These are phyloP conservation scores for Tinospora cordifolia DNA, from an alignment of 164 flowering plant species.

Conservation along the genomic window DNA sequence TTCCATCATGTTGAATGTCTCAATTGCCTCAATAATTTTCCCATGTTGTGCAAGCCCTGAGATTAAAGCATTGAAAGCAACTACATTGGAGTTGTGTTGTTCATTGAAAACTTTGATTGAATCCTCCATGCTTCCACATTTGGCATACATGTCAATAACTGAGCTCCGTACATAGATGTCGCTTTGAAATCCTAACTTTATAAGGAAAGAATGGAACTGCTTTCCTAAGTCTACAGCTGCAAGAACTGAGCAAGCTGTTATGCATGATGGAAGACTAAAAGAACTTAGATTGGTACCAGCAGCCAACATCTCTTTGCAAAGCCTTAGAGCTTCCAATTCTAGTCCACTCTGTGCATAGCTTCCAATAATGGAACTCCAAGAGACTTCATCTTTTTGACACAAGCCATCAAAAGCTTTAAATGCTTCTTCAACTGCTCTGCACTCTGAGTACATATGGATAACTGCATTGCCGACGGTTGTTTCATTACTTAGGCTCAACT, in stretches of 20 bases:
- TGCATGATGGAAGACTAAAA: slow-evolving; percentile 20
- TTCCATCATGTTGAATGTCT: slow-evolving; percentile 18
- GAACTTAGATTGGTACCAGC: slow-evolving; percentile 12
- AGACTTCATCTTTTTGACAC: slow-evolving; percentile 17
- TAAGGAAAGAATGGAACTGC: slow-evolving; percentile 22
- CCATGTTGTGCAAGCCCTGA: slow-evolving; percentile 26
- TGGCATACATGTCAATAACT: slow-evolving; percentile 27
- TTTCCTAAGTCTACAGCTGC: slow-evolving; percentile 21
- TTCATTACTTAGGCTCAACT: slow-evolving; percentile 10
- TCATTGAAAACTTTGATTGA: slow-evolving; percentile 20
- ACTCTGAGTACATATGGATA: slow-evolving; percentile 25
- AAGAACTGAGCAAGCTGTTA: slow-evolving; percentile 19
- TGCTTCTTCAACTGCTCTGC: slow-evolving; percentile 19
- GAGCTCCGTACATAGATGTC: slow-evolving; percentile 22
- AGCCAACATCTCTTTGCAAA: slow-evolving; percentile 25
- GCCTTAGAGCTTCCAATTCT: slow-evolving; percentile 22
- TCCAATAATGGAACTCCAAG: slow-evolving; percentile 30
- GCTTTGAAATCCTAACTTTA: slow-evolving; percentile 17
- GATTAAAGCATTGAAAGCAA: slow-evolving; percentile 21
- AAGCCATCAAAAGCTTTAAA: slow-evolving; percentile 15
- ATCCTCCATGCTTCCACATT: slow-evolving; percentile 25
- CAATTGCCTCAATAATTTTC: slow-evolving; percentile 19
- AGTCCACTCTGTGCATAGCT: slow-evolving; percentile 18
- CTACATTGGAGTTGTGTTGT: slow-evolving; percentile 13
- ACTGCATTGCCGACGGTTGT: slow-evolving; percentile 19